Base-by-base conservation (phyloP, 257 asterid species). In the Rauvolfia tetraphylla region DNA sequence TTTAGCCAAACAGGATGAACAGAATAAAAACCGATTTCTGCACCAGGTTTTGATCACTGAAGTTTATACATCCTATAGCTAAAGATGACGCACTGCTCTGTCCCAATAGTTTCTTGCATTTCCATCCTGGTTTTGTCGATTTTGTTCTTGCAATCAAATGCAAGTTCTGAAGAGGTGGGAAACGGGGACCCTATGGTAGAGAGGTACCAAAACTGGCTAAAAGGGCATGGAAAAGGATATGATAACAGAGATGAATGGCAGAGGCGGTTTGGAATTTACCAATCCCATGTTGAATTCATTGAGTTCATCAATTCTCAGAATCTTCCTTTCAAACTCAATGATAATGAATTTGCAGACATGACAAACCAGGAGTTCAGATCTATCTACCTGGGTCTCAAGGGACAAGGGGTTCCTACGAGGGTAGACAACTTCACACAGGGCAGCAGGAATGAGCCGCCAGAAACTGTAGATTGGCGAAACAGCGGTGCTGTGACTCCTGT, bases 331-430 rank as follows among this genome's bases (percentile, higher is more conserved):
- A 83, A 61, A 56, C 88, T 92, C 61, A 56, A 75, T 1, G 95
- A 90, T 74, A 92, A 92, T 62, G 58, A 75, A 78, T 92, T 85
- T 75, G 90, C 95, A 34, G 96, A 90, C 87, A 72, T 88, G 91
- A 92, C 96, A 8, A 90, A 89, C 53, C 51, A 65, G 15, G 96
- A 92, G 83, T 92, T 89, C 78, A 85, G n/a, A 80, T 74, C 87
- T 1, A 79, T 25, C 34, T 85, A 85, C 81, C 68, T 86, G 53
- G 96, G 95, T 75, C 86, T 87, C 77, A 82, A 76, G 71, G 46
- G 75, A 5, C 66, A 7, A 4, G 22, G 23, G 49, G 56, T 9
- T 34, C 23, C 76, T 38, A 56, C 9, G 62, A 41, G 68, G 29
- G 31, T 5, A 33, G 25, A 51, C 4, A 17, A 51, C 3, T 39